Base-by-base conservation (phyloP, 2,329 filamentous ascomycete species). In the Ascochyta lentis region DNA sequence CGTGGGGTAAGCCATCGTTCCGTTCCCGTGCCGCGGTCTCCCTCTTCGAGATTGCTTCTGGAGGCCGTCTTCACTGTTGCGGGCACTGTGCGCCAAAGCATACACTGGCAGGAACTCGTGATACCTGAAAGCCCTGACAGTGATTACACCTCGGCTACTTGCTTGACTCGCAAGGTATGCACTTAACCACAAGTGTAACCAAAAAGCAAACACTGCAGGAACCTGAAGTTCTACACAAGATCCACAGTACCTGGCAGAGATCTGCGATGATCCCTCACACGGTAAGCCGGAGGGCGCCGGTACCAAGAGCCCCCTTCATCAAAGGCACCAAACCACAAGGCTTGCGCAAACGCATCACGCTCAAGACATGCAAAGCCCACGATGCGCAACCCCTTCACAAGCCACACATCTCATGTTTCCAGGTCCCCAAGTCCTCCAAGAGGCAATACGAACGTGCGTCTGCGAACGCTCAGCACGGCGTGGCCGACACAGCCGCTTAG, bases 191-290 rank as follows among this genome's bases (percentile, higher is more conserved):
- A 41, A 4, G 34, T 49, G 49, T 24, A 13, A 49, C 54, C 54
- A 24, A 31, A 34, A 37, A 35, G 35, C 13, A 49, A 26, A 22
- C 42, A 42, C 19, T 43, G 37, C 52, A 49, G 43, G 34, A 44
- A 24, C 24, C 19, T 39, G 19, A 12, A 50, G 37, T 37, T 13
- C 38, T 44, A 49, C 53, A 47, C 41, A 24, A 47, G 47, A 52
- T 53, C 37, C 52, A 15, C 41, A 16, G 63, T 64, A 64, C 63
- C 63, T 65, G 60, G 59, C 59, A 61, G 49, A 51, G 56, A 61
- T 64, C 58, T 57, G 47, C 50, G 40, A 45, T 55, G 60, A 65
- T 64, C 54, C 23, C 39, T 40, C 19, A 45, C 16, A 46, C 38
- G 33, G 47, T 53, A 43, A 52, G 59, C 58, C 48, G 58, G 58